Conservation (phyloP, 768 basidiomycete genomes). For the Russula foetens region DNA sequence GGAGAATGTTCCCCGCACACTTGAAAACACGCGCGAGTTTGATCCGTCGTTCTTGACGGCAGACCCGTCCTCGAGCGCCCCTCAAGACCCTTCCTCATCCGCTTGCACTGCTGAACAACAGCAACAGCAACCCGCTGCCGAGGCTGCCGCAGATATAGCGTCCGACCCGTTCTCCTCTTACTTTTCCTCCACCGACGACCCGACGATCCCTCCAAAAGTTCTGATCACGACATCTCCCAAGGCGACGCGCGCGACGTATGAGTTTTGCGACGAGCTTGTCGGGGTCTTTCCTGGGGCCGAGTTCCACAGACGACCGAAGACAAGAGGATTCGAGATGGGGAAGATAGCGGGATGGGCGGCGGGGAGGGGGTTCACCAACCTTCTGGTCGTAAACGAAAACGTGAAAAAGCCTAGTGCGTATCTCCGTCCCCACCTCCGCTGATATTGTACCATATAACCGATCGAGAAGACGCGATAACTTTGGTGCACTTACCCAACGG, state of each 20-base stretch:
- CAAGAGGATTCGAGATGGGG: conserved; percentile 86
- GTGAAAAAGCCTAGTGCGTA: conserved; percentile 75
- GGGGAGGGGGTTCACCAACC: conserved; percentile 76
- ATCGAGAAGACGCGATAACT: conserved; percentile 75
- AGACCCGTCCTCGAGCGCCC: conserved; percentile 30
- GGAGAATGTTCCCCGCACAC: conserved; percentile 82
- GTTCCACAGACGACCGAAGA: conserved; percentile 78
- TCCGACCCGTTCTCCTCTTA: conserved; percentile 74
- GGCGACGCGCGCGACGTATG: conserved; percentile 82
- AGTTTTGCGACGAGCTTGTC: conserved; percentile 87
- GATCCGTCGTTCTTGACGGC: conserved; percentile 60
- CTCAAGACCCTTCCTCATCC: conserved; percentile 22
- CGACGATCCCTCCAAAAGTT: conserved; percentile 72
- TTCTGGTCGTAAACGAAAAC: conserved; percentile 93
- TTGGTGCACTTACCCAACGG: conserved; percentile 85
- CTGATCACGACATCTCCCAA: conserved; percentile 87
- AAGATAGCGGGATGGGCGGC: conserved; percentile 91
- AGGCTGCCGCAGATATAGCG: conserved; percentile 58
- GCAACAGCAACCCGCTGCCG: conserved; percentile 35
- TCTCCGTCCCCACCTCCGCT: conserved; percentile 3
- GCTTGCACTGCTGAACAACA: conserved; percentile 25
- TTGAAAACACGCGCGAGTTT: conserved; percentile 89
- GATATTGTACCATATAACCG: conserved; percentile 8
- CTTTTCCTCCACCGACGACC: conserved; percentile 59
- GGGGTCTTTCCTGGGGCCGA: conserved; percentile 90